Percentiles rank a stretch among this genome's conserved stretches.
These are phyloP conservation scores for Dothistroma septosporum DNA, from an alignment of 2,329 filamentous ascomycete genomes.

Conservation along the genomic window DNA sequence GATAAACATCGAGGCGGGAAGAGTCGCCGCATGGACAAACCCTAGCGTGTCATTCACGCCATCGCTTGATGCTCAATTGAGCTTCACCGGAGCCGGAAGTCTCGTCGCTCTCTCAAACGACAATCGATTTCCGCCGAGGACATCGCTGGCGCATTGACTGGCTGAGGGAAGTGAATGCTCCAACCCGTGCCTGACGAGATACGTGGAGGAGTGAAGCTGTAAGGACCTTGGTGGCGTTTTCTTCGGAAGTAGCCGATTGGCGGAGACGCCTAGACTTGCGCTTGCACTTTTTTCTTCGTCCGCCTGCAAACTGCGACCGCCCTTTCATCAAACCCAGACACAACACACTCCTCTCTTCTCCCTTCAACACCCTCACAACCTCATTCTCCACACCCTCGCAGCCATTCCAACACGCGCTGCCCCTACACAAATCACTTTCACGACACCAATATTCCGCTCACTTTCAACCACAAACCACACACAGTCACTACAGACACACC, in stretches of 20 bases:
- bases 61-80: background rate
- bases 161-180: too few species aligned
- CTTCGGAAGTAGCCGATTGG: background rate
- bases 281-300: background rate
- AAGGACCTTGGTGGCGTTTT: background rate
- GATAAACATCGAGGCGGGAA: background rate
- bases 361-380: background rate
- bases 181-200: too few species aligned
- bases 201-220: background rate
- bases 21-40: background rate
- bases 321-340: background rate
- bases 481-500: slow-evolving; percentile 23
- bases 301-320: background rate
- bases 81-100: too few species aligned
- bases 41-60: background rate
- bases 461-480: slow-evolving; percentile 2
- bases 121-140: too few species aligned
- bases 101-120: too few species aligned
- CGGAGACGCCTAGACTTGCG: background rate
- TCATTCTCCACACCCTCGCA: background rate
- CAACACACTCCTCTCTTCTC: background rate
- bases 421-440: background rate
- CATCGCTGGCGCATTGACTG: too few species aligned
- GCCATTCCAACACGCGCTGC: background rate
- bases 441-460: background rate